Evolutionary conservation across 768 basidiomycete species (phyloP).

Genomic region (Boletus eberwhitei): DNA sequence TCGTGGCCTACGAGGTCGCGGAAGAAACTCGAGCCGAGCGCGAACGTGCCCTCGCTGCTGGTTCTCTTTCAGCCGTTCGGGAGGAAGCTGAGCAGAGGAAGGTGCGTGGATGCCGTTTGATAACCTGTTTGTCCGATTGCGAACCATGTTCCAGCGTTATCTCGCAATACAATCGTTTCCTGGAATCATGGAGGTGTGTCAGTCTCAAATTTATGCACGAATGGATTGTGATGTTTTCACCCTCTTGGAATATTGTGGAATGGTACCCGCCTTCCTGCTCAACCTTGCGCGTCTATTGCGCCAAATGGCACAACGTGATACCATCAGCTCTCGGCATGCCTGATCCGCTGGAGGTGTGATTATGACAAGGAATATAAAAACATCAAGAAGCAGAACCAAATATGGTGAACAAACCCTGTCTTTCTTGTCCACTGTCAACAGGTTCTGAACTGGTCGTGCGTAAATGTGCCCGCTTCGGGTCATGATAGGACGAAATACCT

Average conservation of each 20-base stretch:
- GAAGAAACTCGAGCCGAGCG: neutral
- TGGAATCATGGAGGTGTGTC: conserved; percentile 20
- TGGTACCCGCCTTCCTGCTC: neutral
- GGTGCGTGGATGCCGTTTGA: neutral
- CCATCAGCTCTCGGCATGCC: conserved; percentile 20
- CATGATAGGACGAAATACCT: conserved; percentile 33
- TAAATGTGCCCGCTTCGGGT: neutral
- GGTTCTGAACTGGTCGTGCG: neutral
- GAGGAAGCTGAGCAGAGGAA: neutral
- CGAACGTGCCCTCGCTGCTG: neutral
- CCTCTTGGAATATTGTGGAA: neutral
- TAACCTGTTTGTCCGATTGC: neutral
- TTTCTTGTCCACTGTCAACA: neutral
- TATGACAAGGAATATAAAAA: conserved; percentile 9
- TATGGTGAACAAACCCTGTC: conserved; percentile 12
- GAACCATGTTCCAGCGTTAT: conserved; percentile 4
- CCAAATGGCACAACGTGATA: neutral
- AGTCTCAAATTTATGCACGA: neutral
- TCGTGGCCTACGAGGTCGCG: neutral
- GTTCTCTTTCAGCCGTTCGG: neutral
- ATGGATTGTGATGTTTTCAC: neutral
- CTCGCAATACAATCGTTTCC: neutral
- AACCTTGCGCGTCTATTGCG: too few relatives aligned
- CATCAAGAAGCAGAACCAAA: conserved; percentile 5
- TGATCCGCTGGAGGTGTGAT: conserved; percentile 28